phyloP scores from a whole-genome alignment of 768 basidiomycete genomes.

The Tubosaeta brunneosetosa region DNA sequence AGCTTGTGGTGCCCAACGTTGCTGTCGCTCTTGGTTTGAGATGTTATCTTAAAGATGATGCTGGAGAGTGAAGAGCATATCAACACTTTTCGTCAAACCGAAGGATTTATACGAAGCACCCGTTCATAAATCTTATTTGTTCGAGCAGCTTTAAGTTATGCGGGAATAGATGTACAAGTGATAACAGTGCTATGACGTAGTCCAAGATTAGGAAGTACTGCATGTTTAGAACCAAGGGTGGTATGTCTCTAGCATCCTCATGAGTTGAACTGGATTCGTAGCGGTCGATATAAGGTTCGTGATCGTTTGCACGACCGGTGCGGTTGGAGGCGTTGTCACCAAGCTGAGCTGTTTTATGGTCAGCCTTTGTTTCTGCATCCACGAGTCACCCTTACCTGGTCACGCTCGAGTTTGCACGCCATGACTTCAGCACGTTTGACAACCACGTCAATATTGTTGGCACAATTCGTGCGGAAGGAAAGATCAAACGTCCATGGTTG shows the following conservation, averaged over 20 bases:
- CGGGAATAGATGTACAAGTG: conserved; percentile 2
- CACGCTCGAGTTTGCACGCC: conserved; percentile 83
- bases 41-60: conserved; percentile 56
- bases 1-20: conserved; percentile 24
- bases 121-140: conserved; percentile 18
- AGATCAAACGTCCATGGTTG: conserved; percentile 55
- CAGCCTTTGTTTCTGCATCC: neutral
- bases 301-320: conserved; percentile 73
- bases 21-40: neutral
- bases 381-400: conserved; percentile 49
- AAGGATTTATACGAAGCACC: conserved; percentile 55
- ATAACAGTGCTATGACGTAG: conserved; percentile 2
- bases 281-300: conserved; percentile 80
- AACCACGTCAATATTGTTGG: conserved; percentile 60
- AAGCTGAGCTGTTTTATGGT: conserved; percentile 16
- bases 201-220: neutral
- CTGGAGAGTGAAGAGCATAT: conserved; percentile 64
- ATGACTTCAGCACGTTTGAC: conserved; percentile 78
- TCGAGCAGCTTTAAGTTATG: neutral
- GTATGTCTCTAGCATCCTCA: conserved; percentile 81
- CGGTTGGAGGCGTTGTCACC: conserved; percentile 21
- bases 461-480: conserved; percentile 54
- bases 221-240: conserved; percentile 75
- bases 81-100: conserved; percentile 68
- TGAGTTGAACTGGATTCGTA: conserved; percentile 79